Evolutionary conservation across 331 rosid species (phyloP), one percentile per base, ranked within the genome.

Genomic region (Stylosanthes scabra): DNA sequence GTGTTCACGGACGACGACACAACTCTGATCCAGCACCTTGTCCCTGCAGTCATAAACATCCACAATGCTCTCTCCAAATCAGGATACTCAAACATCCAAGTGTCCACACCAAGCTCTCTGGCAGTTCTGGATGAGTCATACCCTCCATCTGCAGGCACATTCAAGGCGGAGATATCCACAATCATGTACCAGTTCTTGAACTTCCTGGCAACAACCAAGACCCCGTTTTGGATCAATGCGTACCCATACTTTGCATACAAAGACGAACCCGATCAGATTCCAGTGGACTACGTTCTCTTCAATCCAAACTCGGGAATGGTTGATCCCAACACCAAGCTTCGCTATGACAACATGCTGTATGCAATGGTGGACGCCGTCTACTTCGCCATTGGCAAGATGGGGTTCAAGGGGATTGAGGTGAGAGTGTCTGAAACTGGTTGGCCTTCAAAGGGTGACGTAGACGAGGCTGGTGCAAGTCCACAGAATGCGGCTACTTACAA

Each of bases 151-250:
- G 88, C 97, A 5, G 97, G 97, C 0, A 88, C 83, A 47, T 95
- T 95, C 89, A 92, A 91, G 45, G 15, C 66, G 4, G 96, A 92
- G 41, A 81, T 92, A 14, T 47, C 83, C 0, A 71, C 61, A 2
- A 88, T 81, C 75, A 89, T 95, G 93, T 76, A 85, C 11, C 96
- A 90, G 63, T 79, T 95, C 9, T 31, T 95, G 59, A 82, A 78
- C 67, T 92, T 90, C 77, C 74, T 95, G 49, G 55, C 84, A 16
- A 76, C 31, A 57, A 86, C 99, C 0, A 92, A 87, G 37, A 52
- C 99, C 0, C 99, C 99, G 2, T 95, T 91, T 72, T 95, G 97
- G 97, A 87, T 95, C 85, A 92, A 95, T 76, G 97, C 97, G 0
- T 95, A 95, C 62, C 97, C 99, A 0, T 95, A 88, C 45, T 95